Evolutionary conservation across 2,329 filamentous ascomycete species (phyloP).

Genomic region (Cladosporium sp.): DNA sequence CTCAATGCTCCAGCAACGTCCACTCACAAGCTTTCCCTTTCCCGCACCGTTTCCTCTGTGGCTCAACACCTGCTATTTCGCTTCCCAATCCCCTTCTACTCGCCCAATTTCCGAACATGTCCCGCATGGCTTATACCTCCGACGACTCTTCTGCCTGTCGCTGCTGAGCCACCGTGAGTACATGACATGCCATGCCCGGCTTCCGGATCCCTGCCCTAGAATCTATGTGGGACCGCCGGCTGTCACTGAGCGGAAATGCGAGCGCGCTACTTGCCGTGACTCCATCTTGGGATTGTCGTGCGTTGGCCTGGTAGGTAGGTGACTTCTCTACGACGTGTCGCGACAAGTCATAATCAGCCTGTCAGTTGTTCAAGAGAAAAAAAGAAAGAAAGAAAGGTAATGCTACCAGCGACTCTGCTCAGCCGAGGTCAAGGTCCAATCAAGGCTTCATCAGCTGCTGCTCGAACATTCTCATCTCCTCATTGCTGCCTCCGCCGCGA

Average conservation of each 20-base stretch:
- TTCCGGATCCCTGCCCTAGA: conserved; percentile 10
- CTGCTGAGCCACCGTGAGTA: conserved; percentile 5
- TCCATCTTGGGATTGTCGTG: neutral
- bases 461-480: neutral
- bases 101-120: conserved; percentile 2
- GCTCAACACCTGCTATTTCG: conserved; percentile 2
- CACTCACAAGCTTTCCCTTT: conserved; percentile 10
- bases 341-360: neutral
- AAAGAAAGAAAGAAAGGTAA: neutral
- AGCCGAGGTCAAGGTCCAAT: neutral
- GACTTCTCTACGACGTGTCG: neutral
- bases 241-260: neutral
- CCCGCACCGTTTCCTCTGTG: conserved; percentile 4
- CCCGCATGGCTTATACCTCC: conserved; percentile 13
- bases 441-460: neutral
- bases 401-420: neutral
- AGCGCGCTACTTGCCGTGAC: neutral
- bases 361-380: neutral
- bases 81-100: neutral
- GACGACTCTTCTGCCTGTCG: neutral
- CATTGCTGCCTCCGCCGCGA: neutral
- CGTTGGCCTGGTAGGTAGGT: neutral
- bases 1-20: neutral
- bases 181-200: neutral
- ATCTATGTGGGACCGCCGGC: conserved; percentile 12